Evolutionary conservation across 2,329 filamentous ascomycete species (phyloP).

Genomic region (Paecilomyces niveus): DNA sequence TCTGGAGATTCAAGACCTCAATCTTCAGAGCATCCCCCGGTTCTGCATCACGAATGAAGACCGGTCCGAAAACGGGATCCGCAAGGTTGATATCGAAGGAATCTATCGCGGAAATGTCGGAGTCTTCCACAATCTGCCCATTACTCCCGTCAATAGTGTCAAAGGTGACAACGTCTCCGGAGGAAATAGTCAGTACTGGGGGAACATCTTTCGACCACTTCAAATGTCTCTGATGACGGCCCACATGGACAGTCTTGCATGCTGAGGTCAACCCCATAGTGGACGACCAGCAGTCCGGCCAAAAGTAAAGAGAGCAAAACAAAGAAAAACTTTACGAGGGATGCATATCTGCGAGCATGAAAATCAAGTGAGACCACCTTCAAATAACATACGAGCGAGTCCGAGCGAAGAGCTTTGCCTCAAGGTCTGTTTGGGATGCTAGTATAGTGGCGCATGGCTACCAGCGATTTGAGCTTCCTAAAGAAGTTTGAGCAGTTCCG

Average conservation of each 20-base stretch:
- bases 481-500: not conserved
- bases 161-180: slow-evolving; percentile 43
- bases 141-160: slow-evolving; percentile 46
- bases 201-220: slow-evolving; percentile 44
- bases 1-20: slow-evolving; percentile 41
- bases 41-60: slow-evolving; percentile 43
- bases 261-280: slow-evolving; percentile 12
- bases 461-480: not conserved
- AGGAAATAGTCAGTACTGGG: slow-evolving; percentile 42
- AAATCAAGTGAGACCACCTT: not conserved
- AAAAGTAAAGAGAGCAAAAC: not conserved
- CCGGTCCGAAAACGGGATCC: slow-evolving; percentile 47
- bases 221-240: slow-evolving; percentile 33
- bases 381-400: not conserved
- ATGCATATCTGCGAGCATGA: not conserved
- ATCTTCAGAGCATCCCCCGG: slow-evolving; percentile 48
- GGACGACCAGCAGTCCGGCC: not conserved
- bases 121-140: slow-evolving; percentile 42
- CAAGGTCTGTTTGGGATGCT: not conserved
- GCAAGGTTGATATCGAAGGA: slow-evolving; percentile 36
- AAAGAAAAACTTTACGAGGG: not conserved
- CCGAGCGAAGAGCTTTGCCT: not conserved
- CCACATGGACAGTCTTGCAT: slow-evolving; percentile 25
- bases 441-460: not conserved
- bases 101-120: slow-evolving; percentile 32